These are phyloP conservation scores for Tolypocladium ophioglossoides DNA, from an alignment of 2,329 filamentous ascomycete genomes.

Conservation along the genomic window DNA sequence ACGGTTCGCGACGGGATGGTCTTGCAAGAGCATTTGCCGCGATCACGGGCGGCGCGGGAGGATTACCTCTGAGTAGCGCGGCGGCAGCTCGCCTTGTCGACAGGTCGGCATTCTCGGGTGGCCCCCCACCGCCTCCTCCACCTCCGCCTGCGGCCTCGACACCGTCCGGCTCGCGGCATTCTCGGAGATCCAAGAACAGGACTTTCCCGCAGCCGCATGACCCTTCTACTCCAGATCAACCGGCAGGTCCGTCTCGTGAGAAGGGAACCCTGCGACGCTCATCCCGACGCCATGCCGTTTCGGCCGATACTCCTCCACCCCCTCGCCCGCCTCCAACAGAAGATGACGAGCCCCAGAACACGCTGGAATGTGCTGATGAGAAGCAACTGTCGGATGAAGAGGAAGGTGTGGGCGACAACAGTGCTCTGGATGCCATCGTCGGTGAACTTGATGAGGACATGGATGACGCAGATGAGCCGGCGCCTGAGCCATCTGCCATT, in stretches of 20 bases:
- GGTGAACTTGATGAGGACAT: conserved; percentile 82
- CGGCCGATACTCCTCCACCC: conserved; percentile 39
- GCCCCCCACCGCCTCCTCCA: conserved; percentile 26
- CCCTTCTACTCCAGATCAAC: conserved; percentile 31
- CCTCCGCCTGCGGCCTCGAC: conserved; percentile 17
- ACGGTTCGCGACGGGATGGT: conserved; percentile 51
- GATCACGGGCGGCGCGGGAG: conserved; percentile 63
- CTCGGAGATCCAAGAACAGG: conserved; percentile 37
- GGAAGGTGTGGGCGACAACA: conserved; percentile 53
- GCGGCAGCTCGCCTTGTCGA: conserved; percentile 37
- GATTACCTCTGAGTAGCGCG: conserved; percentile 41
- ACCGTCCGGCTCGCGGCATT: conserved; percentile 32
- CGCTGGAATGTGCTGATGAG: conserved; percentile 88
- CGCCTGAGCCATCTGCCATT: conserved; percentile 71
- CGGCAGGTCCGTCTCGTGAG: conserved; percentile 41
- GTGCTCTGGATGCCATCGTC: conserved; percentile 75
- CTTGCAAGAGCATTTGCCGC: conserved; percentile 62
- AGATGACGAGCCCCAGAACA: conserved; percentile 53
- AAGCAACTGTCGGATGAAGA: conserved; percentile 68
- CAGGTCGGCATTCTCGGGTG: conserved; percentile 26
- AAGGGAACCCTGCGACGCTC: conserved; percentile 52
- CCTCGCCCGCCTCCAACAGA: conserved; percentile 44
- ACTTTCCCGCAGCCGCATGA: conserved; percentile 27
- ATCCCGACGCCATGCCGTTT: conserved; percentile 45
- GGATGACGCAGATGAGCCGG: conserved; percentile 56